Evolutionary conservation across 1,284 basidiomycete genomes (phyloP), one percentile per base, ranked within the genome.

Genomic region (Amylostereum areolatum): DNA sequence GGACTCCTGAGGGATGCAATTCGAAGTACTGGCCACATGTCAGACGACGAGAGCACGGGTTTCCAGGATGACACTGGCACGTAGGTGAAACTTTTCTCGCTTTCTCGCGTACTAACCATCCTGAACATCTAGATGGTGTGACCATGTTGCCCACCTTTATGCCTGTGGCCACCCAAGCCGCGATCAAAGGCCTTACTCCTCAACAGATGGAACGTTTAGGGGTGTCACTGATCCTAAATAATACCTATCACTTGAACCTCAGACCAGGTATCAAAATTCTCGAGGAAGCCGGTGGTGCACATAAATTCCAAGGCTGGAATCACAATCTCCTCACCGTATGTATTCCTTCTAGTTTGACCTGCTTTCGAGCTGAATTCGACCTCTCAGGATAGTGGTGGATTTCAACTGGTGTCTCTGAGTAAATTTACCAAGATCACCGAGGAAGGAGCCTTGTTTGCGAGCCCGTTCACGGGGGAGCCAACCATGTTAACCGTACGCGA

Each of bases 131-230:
- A 87, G 89, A 92, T 70, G 88, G 86, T 8, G 69, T 75, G 39
- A 92, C 89, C 2, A 80, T 85, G 72, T 69, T 92, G 8, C 90
- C 90, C 0, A 90, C 90, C 0, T 92, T 93, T 61, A 92, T 92
- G 90, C 90, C 91, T 10, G 90, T 92, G 5, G 90, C 89, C 3
- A 92, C 89, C 3, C 90, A 92, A 63, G 89, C 84, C 27, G 86
- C 89, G 2, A 89, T 92, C 60, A 92, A 92, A 64, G 89, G 89
- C 3, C 68, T 93, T 10, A 91, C 89, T 2, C 68, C 87, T n/a
- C 83, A 89, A 48, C 90, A 93, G 64, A 80, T 90, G 41, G 87
- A 91, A 61, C 73, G 83, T 2, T 72, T 92, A 1, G 90, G 89
- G 1, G 73, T 90, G 30, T 85, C 83, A 2, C 72, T 92, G 45